These are phyloP conservation scores for Monosporozyma yasuniensis DNA, from an alignment of 805 yeast species.

Conservation along the genomic window DNA sequence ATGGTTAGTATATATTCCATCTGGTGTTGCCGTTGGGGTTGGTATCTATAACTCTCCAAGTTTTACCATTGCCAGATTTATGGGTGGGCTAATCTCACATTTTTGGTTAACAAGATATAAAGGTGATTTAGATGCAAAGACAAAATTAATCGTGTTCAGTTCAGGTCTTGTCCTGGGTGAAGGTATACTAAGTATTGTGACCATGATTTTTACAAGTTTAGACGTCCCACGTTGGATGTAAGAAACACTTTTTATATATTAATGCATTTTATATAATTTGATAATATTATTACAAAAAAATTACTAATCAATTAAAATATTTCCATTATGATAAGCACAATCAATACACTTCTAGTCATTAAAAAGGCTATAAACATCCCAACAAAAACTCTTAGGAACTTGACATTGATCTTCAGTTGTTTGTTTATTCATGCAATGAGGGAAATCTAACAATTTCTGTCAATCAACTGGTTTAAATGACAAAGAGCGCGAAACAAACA, in stretches of 20 bases:
- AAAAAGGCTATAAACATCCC: too few species aligned
- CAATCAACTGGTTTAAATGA: background rate
- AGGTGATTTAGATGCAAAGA: constrained; percentile 41
- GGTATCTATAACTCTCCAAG: constrained; percentile 93
- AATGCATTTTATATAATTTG: background rate
- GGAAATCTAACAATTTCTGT: background rate
- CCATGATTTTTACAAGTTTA: constrained; percentile 67
- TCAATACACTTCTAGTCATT: too few species aligned
- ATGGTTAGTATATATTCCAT: constrained; percentile 54
- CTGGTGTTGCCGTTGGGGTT: constrained; percentile 95
- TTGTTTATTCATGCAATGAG: background rate
- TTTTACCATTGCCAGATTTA: constrained; percentile 84
- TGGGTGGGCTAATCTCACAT: constrained; percentile 72
- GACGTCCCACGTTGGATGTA: constrained; percentile 47
- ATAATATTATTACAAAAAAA: background rate
- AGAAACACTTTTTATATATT: background rate
- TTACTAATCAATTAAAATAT: background rate
- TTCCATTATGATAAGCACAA: too few species aligned
- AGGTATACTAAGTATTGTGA: constrained; percentile 76
- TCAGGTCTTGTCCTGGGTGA: constrained; percentile 92
- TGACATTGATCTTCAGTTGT: too few species aligned
- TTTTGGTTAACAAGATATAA: constrained; percentile 41
- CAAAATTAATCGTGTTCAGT: constrained; percentile 76
- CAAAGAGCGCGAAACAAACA: background rate
- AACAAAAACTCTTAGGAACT: too few species aligned